Evolutionary conservation across 768 basidiomycete genomes (phyloP).

Genomic region (Exidia glandulosa): DNA sequence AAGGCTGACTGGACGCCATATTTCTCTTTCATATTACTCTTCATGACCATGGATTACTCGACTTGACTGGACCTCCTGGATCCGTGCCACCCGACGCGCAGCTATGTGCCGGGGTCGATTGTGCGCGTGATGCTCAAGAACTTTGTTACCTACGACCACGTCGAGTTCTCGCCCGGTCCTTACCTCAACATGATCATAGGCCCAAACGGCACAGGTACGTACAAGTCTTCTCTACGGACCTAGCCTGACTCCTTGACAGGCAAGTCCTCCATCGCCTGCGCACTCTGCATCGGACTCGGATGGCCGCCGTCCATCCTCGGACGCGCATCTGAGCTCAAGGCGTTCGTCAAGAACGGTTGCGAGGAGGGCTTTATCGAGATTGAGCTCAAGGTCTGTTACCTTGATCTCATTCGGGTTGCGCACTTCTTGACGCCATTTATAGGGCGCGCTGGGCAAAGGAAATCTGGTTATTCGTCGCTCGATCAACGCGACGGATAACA

Average conservation of each 20-base stretch:
- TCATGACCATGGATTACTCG: not conserved
- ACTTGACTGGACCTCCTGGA: not conserved
- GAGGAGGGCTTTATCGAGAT: conserved; percentile 75
- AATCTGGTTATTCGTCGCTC: conserved; percentile 76
- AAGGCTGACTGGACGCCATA: conserved; percentile 4
- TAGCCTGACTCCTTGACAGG: too few relatives aligned
- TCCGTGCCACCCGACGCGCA: conserved; percentile 20
- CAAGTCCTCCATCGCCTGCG: conserved; percentile 89
- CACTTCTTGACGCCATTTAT: too few relatives aligned
- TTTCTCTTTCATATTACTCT: conserved; percentile 2
- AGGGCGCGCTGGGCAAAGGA: conserved; percentile 45
- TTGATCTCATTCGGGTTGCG: too few relatives aligned
- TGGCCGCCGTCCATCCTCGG: conserved; percentile 61
- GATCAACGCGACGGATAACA: conserved; percentile 34
- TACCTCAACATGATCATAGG: conserved; percentile 96
- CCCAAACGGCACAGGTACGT: conserved; percentile 91
- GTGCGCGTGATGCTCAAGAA: conserved; percentile 77
- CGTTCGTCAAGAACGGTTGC: conserved; percentile 76
- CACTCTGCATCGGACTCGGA: conserved; percentile 77
- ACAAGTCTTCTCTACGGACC: too few relatives aligned
- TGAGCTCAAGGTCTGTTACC: too few relatives aligned
- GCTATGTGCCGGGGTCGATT: conserved; percentile 90
- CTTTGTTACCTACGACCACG: conserved; percentile 91
- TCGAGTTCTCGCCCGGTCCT: conserved; percentile 83
- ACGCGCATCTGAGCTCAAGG: conserved; percentile 62